Percentiles rank a stretch among this genome's conserved stretches.
Evolutionary conservation across 345 rosid genomes (phyloP).

Genomic region (Laguncularia racemosa): DNA sequence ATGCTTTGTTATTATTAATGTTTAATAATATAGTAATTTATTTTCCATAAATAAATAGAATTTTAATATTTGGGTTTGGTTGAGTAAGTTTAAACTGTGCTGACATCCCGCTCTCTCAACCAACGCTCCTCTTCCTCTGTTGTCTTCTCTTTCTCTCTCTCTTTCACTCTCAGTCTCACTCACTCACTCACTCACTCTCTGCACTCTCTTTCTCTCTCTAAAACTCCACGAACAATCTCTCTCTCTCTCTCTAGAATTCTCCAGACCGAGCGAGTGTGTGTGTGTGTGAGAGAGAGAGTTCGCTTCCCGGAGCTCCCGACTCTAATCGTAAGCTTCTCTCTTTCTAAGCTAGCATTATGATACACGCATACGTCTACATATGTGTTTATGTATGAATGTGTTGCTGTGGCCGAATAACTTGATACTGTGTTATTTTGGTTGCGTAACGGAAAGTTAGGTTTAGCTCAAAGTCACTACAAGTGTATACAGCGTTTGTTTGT

Average conservation of each 20-base stretch:
- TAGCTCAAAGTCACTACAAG: too few relatives aligned
- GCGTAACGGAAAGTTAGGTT: too few relatives aligned
- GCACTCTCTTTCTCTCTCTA: slow-evolving; percentile 9
- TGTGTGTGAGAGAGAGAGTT: too few relatives aligned
- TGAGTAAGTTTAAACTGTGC: slow-evolving; percentile 44
- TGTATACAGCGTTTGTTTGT: too few relatives aligned
- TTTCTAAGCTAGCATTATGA: neutral
- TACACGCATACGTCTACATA: too few relatives aligned
- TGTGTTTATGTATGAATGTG: neutral
- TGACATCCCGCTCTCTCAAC: neutral
- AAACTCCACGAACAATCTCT: neutral
- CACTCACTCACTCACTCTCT: slow-evolving; percentile 9
- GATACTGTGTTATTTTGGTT: neutral
- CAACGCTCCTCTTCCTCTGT: slow-evolving; percentile 41
- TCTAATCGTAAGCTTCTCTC: slow-evolving; percentile 25
- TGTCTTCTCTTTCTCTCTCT: slow-evolving; percentile 23
- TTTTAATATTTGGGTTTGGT: neutral
- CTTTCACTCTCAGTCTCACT: slow-evolving; percentile 9
- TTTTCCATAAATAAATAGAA: neutral
- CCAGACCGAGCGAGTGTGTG: slow-evolving; percentile 9
- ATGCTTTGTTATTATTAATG: neutral
- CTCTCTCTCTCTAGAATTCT: slow-evolving; percentile 12
- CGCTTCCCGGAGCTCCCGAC: slow-evolving; percentile 12
- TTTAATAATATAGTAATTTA: neutral
- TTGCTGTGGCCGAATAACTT: too few relatives aligned